A percentile compares a stretch with the other conserved stretches of the same genome.
Conservation (phyloP, 2,329 filamentous ascomycete genomes). For the Xenosphaeropsis pyriputrescens region DNA sequence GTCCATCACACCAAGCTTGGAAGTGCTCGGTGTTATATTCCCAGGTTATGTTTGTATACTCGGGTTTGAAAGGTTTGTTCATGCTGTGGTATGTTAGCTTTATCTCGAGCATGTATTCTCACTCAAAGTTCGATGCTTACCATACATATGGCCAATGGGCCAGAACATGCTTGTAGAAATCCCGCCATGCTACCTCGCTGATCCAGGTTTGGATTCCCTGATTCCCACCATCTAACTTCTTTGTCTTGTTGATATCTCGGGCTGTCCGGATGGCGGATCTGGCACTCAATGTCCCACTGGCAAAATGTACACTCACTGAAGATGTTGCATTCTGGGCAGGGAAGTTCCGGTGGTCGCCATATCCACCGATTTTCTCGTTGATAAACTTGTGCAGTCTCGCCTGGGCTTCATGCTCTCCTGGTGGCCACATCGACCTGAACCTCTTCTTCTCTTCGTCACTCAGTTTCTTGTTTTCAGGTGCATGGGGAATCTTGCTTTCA, state of each 20-base stretch:
- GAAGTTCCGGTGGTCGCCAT: slow-evolving; percentile 51
- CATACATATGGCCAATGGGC: slow-evolving; percentile 75
- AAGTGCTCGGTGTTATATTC: slow-evolving; percentile 60
- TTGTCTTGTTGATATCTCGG: slow-evolving; percentile 43
- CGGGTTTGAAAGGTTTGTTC: slow-evolving; percentile 69
- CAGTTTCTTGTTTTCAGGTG: slow-evolving; percentile 48
- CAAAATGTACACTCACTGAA: slow-evolving; percentile 55
- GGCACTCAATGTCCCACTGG: slow-evolving; percentile 52
- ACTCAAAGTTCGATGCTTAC: slow-evolving; percentile 23
- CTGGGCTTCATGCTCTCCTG: slow-evolving; percentile 59
- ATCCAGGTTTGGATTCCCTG: slow-evolving; percentile 62
- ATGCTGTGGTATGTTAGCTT: slow-evolving; percentile 29
- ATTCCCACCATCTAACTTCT: slow-evolving; percentile 50
- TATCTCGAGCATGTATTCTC: background rate
- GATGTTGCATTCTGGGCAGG: slow-evolving; percentile 50
- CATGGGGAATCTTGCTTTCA: slow-evolving; percentile 39
- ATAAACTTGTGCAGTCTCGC: slow-evolving; percentile 53
- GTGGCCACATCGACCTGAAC: slow-evolving; percentile 50
- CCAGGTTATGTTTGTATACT: slow-evolving; percentile 73
- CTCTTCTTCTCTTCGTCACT: slow-evolving; percentile 40
- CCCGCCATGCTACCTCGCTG: slow-evolving; percentile 71
- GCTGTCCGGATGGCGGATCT: slow-evolving; percentile 53
- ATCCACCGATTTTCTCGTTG: slow-evolving; percentile 43
- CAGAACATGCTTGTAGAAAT: slow-evolving; percentile 79
- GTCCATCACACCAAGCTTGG: slow-evolving; percentile 57